These are phyloP conservation scores for Agaricus subrufescens DNA, from an alignment of 768 basidiomycete species.

Conservation along the genomic window DNA sequence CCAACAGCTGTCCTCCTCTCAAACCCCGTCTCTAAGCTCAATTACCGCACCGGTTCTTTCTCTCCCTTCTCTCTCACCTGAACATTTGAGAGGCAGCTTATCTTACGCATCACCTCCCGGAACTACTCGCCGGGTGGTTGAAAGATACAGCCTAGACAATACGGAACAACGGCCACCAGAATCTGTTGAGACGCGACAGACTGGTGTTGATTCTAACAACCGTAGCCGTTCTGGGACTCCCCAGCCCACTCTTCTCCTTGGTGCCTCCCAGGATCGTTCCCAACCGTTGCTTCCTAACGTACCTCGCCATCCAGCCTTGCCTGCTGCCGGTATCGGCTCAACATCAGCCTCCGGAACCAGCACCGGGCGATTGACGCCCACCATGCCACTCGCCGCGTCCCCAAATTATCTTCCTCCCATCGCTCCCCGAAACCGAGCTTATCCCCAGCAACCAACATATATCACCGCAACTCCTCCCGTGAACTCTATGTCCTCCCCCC, in stretches of 20 bases:
- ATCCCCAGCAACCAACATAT: constrained; percentile 73
- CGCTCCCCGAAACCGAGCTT: constrained; percentile 61
- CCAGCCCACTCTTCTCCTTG: constrained; percentile 17
- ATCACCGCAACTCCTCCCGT: constrained; percentile 55
- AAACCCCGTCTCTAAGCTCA: constrained; percentile 8
- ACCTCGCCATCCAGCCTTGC: constrained; percentile 45
- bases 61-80: constrained; percentile 30
- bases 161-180: constrained; percentile 24
- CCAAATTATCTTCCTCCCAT: constrained; percentile 61
- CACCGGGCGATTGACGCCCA: constrained; percentile 31
- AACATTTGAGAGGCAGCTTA: constrained; percentile 31
- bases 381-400: constrained; percentile 55
- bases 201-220: constrained; percentile 23
- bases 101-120: constrained; percentile 43
- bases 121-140: constrained; percentile 40
- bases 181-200: constrained; percentile 22
- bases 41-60: constrained; percentile 10
- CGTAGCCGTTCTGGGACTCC: constrained; percentile 18
- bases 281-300: constrained; percentile 31
- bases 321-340: constrained; percentile 10
- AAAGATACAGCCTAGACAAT: constrained; percentile 52
- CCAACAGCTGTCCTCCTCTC: constrained; percentile 11
- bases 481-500: constrained; percentile 57
- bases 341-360: constrained; percentile 10
- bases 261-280: constrained; percentile 19